Conservation (phyloP, 106 monocot species). For the Allium cepa region DNA sequence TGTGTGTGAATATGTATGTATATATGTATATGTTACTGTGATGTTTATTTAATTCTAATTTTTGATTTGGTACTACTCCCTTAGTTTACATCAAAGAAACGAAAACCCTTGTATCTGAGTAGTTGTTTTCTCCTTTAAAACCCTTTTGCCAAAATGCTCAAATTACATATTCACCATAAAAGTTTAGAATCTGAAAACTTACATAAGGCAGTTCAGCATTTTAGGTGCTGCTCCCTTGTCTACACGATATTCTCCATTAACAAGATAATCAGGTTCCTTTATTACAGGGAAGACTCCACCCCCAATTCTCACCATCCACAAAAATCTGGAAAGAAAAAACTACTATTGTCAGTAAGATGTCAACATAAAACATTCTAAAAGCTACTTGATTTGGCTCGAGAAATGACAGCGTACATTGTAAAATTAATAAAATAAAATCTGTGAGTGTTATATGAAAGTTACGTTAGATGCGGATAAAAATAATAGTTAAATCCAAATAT, state of each 20-base stretch:
- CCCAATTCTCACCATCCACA: slow-evolving; percentile 90
- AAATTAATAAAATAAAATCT: no score
- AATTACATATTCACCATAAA: no score
- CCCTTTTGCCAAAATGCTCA: no score
- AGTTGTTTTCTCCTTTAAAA: not conserved
- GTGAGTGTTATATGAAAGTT: no score
- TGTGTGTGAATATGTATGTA: not conserved
- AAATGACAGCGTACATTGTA: no score
- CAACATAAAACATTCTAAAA: not conserved
- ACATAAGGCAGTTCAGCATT: slow-evolving; percentile 85
- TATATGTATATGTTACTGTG: not conserved
- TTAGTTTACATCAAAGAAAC: no score
- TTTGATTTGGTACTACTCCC: no score
- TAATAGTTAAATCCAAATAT: no score
- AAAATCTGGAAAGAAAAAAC: slow-evolving; percentile 30
- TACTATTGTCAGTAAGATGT: slow-evolving; percentile 1
- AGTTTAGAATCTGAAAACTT: slow-evolving; percentile 8
- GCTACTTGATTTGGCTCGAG: no score
- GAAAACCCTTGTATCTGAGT: not conserved
- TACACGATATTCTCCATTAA: slow-evolving; percentile 76
- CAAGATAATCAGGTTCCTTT: slow-evolving; percentile 86
- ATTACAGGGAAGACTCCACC: slow-evolving; percentile 83
- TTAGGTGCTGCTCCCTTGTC: slow-evolving; percentile 81
- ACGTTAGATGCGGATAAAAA: no score
- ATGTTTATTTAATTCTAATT: no score